Conservation (phyloP, 2,329 filamentous ascomycete species). For the Eutypella sp. region DNA sequence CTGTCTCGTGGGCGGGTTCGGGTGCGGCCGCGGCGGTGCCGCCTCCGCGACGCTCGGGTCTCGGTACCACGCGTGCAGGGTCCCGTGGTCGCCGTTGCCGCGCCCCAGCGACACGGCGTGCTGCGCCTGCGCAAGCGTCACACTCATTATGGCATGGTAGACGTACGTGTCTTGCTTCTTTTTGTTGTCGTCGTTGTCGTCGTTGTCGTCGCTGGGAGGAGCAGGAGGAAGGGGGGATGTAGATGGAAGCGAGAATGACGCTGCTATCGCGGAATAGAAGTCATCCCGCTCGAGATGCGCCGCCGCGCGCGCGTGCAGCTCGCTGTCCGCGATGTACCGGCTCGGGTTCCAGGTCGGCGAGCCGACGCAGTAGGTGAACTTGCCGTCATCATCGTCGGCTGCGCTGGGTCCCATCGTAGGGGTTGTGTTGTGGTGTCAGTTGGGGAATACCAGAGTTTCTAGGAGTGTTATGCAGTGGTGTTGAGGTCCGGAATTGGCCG, state of each 20-base stretch:
- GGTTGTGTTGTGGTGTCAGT: too few relatives aligned
- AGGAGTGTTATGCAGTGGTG: too few relatives aligned
- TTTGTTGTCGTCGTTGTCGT: too few relatives aligned
- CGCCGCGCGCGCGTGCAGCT: slow-evolving; percentile 33
- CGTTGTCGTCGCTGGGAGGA: too few relatives aligned
- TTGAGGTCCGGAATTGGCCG: too few relatives aligned
- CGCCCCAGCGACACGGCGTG: slow-evolving; percentile 34
- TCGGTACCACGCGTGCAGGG: slow-evolving; percentile 46
- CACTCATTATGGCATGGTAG: slow-evolving; percentile 47
- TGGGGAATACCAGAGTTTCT: too few relatives aligned
- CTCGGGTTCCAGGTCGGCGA: slow-evolving; percentile 39
- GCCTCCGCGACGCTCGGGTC: slow-evolving; percentile 12
- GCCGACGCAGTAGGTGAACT: slow-evolving; percentile 39
- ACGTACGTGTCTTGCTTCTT: slow-evolving; percentile 40
- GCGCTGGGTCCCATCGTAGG: slow-evolving; percentile 15
- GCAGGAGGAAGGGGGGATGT: too few relatives aligned
- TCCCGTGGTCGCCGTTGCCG: slow-evolving; percentile 34
- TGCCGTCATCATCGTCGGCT: slow-evolving; percentile 3
- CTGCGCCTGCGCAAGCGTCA: slow-evolving; percentile 45
- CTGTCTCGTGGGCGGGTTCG: slow-evolving; percentile 41
- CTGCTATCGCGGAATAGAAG: slow-evolving; percentile 38
- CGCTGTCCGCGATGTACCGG: slow-evolving; percentile 33
- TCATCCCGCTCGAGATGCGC: slow-evolving; percentile 34
- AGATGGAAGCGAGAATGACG: slow-evolving; percentile 42
- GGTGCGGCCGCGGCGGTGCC: slow-evolving; percentile 22